Evolutionary conservation across 148 eudicot genomes (phyloP).

Genomic region (Rhododendron vialii): DNA sequence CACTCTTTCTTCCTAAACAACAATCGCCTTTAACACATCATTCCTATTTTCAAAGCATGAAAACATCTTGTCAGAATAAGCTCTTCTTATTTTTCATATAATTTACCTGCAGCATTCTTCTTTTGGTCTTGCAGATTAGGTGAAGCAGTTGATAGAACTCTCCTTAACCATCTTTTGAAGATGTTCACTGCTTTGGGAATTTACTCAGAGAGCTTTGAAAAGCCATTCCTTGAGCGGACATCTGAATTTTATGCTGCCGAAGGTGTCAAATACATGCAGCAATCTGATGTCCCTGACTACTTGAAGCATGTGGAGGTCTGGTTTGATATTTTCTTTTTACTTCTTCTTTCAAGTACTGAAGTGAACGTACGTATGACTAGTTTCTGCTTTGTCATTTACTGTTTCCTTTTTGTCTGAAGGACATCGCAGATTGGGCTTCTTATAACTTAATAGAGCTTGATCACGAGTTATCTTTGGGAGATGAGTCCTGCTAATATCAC

Average conservation of each 20-base stretch:
- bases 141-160: slow-evolving; percentile 95
- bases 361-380: neutral
- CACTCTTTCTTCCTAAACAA: no score
- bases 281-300: slow-evolving; percentile 94
- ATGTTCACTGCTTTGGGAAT: slow-evolving; percentile 94
- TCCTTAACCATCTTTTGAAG: slow-evolving; percentile 91
- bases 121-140: slow-evolving; percentile 58
- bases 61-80: neutral
- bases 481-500: neutral
- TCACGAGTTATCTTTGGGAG: neutral
- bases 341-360: neutral
- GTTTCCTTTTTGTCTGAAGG: neutral
- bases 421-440: neutral
- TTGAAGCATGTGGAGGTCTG: slow-evolving; percentile 92
- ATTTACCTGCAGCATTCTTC: slow-evolving; percentile 3
- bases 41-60: slow-evolving; percentile 2
- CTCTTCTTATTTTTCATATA: neutral
- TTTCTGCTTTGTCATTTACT: neutral
- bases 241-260: slow-evolving; percentile 95
- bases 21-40: neutral
- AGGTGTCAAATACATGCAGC: slow-evolving; percentile 93
- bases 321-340: neutral
- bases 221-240: slow-evolving; percentile 81
- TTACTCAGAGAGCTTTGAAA: slow-evolving; percentile 86
- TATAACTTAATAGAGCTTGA: neutral